Evolutionary conservation across 371 early-diverging fungal species (phyloP).

Genomic region (Circinella umbellata): DNA sequence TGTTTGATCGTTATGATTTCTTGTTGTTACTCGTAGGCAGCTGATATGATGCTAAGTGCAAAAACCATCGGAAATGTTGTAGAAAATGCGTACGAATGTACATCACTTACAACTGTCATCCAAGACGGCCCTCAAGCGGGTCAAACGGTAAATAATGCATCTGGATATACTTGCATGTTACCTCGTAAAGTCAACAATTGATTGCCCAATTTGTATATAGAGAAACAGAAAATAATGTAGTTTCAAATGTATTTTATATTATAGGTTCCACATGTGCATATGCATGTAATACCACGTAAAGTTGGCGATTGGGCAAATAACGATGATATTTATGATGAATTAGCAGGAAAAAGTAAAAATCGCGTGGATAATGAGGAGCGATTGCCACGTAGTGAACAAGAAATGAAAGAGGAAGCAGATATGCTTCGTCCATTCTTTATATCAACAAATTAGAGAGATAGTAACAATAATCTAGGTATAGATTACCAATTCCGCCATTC

Average conservation of each 20-base stretch:
- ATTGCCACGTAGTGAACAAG: conserved; percentile 67
- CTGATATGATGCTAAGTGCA: conserved; percentile 80
- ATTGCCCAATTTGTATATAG: too few species aligned
- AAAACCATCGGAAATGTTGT: conserved; percentile 78
- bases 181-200: too few species aligned
- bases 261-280: conserved; percentile 86
- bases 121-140: conserved; percentile 88
- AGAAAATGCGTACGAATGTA: conserved; percentile 74
- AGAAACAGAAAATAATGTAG: too few species aligned
- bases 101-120: conserved; percentile 80
- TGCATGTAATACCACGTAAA: conserved; percentile 92
- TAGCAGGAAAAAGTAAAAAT: conserved; percentile 58
- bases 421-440: conserved; percentile 57
- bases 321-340: conserved; percentile 87
- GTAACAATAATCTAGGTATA: not conserved
- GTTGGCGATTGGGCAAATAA: conserved; percentile 85
- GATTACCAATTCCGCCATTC: too few species aligned
- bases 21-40: conserved; percentile 28
- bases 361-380: conserved; percentile 76
- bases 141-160: conserved; percentile 69
- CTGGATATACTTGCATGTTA: too few species aligned
- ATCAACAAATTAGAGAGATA: not conserved
- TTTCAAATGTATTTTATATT: not conserved
- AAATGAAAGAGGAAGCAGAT: conserved; percentile 82
- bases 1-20: too few species aligned